Conservation (phyloP, 495 filamentous ascomycete species). For the Penicillium samsonianum region DNA sequence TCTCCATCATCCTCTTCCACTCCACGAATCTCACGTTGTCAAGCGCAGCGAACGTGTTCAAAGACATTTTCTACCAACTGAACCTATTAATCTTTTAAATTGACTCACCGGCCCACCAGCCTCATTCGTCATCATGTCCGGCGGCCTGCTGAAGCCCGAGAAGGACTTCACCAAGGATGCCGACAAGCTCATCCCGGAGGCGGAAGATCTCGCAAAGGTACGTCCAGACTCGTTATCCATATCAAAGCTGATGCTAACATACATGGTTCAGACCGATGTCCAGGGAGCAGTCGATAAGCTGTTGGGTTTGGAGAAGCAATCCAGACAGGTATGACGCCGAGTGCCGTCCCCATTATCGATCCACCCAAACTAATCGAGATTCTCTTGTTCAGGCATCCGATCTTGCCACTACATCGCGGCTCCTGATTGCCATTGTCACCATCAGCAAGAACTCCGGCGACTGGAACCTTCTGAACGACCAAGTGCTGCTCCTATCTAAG, state of each 20-base stretch:
- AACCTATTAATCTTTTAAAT: background rate
- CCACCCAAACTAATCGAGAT: conserved; percentile 8
- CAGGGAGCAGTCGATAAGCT: conserved; percentile 91
- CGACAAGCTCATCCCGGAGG: conserved; percentile 86
- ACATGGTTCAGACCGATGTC: conserved; percentile 63
- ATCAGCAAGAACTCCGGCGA: conserved; percentile 90
- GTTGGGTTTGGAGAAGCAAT: conserved; percentile 86
- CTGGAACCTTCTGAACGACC: conserved; percentile 93
- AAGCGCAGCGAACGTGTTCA: conserved; percentile 5
- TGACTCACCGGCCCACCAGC: conserved; percentile 4
- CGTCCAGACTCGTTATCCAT: background rate
- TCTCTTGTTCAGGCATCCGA: conserved; percentile 73
- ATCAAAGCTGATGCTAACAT: conserved; percentile 17
- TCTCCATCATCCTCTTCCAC: conserved; percentile 19
- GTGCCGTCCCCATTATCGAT: conserved; percentile 3
- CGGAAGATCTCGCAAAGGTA: conserved; percentile 85
- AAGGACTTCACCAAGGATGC: conserved; percentile 86
- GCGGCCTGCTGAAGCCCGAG: conserved; percentile 64
- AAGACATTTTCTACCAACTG: background rate
- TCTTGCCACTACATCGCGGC: conserved; percentile 87
- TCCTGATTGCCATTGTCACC: conserved; percentile 84
- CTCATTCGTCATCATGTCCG: conserved; percentile 56
- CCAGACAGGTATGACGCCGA: conserved; percentile 72
- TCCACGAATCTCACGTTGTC: conserved; percentile 16
- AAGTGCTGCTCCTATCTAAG: conserved; percentile 93